A percentile compares a stretch with the other conserved stretches of the same genome.
These are phyloP conservation scores for Juglanconis sp. DNA, from an alignment of 2,329 filamentous ascomycete genomes.

Conservation along the genomic window DNA sequence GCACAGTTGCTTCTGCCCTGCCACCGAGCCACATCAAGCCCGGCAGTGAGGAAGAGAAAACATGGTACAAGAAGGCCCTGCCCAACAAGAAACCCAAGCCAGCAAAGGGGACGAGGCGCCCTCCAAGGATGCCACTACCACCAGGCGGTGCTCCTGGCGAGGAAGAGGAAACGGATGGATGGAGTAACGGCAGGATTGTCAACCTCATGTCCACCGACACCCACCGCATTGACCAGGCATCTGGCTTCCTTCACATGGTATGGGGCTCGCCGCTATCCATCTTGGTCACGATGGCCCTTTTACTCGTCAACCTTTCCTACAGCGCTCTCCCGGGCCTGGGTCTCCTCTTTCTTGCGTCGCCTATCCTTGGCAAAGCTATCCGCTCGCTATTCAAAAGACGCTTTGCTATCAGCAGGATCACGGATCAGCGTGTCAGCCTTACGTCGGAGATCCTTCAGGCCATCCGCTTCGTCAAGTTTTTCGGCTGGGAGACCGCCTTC, in stretches of 20 bases:
- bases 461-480: constrained; percentile 92
- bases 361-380: constrained; percentile 69
- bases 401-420: constrained; percentile 78
- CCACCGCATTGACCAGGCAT: background rate
- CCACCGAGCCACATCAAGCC: background rate
- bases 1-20: background rate
- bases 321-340: constrained; percentile 85
- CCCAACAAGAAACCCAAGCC: background rate
- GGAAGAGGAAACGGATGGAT: background rate
- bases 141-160: too few relatives aligned
- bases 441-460: constrained; percentile 83
- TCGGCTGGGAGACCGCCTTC: constrained; percentile 84
- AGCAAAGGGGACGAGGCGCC: background rate
- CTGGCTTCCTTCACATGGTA: constrained; percentile 68
- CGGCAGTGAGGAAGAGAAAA: background rate
- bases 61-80: background rate
- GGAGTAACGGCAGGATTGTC: background rate
- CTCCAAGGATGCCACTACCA: background rate
- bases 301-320: constrained; percentile 78
- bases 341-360: constrained; percentile 69
- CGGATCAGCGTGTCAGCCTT: constrained; percentile 78
- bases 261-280: constrained; percentile 79
- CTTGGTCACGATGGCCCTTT: constrained; percentile 68
- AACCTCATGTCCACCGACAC: background rate
- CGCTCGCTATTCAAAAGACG: constrained; percentile 69